Conservation (phyloP, 192 early-diverging fungal species). For the Diversispora epigaea region DNA sequence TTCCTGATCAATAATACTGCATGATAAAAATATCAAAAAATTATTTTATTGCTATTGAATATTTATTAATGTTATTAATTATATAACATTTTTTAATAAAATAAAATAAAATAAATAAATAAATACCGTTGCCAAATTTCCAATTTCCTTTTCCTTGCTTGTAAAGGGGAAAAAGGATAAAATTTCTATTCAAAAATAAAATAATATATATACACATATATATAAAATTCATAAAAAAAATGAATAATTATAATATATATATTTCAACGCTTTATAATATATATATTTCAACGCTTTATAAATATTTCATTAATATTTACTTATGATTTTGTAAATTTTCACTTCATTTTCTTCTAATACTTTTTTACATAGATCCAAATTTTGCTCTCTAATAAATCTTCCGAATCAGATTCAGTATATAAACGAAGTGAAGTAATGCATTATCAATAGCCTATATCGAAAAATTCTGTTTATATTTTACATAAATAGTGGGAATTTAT, state of each 20-base stretch:
- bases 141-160: slow-evolving; percentile 52
- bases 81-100: not conserved
- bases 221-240: too few relatives aligned
- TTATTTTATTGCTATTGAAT: too few relatives aligned
- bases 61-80: not conserved
- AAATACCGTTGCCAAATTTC: slow-evolving; percentile 66
- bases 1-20: slow-evolving; percentile 54
- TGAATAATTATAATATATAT: not conserved
- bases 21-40: not conserved
- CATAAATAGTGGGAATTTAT: too few relatives aligned
- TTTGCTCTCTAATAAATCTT: slow-evolving; percentile 37
- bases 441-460: slow-evolving; percentile 41
- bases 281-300: not conserved
- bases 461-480: too few relatives aligned
- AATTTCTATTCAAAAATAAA: slow-evolving; percentile 48
- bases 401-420: slow-evolving; percentile 32
- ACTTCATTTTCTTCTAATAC: slow-evolving; percentile 52
- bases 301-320: not conserved
- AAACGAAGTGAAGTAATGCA: slow-evolving; percentile 39
- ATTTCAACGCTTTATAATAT: not conserved
- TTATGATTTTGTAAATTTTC: not conserved
- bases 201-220: too few relatives aligned
- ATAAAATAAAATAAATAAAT: not conserved
- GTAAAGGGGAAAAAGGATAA: slow-evolving; percentile 65
- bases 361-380: slow-evolving; percentile 44